Percentiles rank a stretch among this genome's conserved stretches.
phyloP scores from a whole-genome alignment of 257 asterid genomes.

The Salvia miltiorrhiza region DNA sequence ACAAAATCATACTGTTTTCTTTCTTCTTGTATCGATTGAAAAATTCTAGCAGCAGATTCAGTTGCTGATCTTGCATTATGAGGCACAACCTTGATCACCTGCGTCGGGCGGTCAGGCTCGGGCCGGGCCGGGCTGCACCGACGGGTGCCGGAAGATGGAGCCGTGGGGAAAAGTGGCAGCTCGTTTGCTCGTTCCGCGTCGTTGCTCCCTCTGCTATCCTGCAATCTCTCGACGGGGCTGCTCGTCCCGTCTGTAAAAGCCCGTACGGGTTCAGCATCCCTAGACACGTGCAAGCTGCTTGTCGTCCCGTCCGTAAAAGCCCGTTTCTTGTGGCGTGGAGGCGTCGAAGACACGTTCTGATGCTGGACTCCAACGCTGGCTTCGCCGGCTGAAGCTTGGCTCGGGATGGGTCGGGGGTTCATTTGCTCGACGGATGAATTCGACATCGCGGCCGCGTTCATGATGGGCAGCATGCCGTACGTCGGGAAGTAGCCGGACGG shows the following conservation, averaged over 20 bases:
- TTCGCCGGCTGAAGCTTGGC: slow-evolving; percentile 29
- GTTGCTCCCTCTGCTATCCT: slow-evolving; percentile 19
- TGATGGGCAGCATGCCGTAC: slow-evolving; percentile 41
- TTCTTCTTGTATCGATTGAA: slow-evolving; percentile 71
- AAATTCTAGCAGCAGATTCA: slow-evolving; percentile 81
- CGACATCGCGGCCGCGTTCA: slow-evolving; percentile 38
- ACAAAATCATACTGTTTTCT: slow-evolving; percentile 45
- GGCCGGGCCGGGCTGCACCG: slow-evolving; percentile 8
- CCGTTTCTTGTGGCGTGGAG: slow-evolving; percentile 27
- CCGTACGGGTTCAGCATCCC: slow-evolving; percentile 40
- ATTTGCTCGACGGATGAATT: slow-evolving; percentile 47
- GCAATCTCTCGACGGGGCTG: slow-evolving; percentile 41
- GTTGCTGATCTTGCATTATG: slow-evolving; percentile 65
- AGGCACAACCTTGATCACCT: slow-evolving; percentile 72
- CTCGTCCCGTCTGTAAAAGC: slow-evolving; percentile 43
- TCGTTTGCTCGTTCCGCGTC: slow-evolving; percentile 30
- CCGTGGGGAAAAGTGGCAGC: slow-evolving; percentile 58
- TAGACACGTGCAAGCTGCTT: slow-evolving; percentile 18
- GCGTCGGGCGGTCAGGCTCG: slow-evolving; percentile 26
- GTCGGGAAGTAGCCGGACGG: slow-evolving; percentile 49
- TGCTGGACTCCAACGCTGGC: slow-evolving; percentile 24
- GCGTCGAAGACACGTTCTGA: slow-evolving; percentile 20
- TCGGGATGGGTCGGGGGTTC: slow-evolving; percentile 21
- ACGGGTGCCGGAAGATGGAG: slow-evolving; percentile 30
- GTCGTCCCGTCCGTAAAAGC: slow-evolving; percentile 6